Base-by-base conservation (phyloP, 306 rosid species). In the Pueraria montana region DNA sequence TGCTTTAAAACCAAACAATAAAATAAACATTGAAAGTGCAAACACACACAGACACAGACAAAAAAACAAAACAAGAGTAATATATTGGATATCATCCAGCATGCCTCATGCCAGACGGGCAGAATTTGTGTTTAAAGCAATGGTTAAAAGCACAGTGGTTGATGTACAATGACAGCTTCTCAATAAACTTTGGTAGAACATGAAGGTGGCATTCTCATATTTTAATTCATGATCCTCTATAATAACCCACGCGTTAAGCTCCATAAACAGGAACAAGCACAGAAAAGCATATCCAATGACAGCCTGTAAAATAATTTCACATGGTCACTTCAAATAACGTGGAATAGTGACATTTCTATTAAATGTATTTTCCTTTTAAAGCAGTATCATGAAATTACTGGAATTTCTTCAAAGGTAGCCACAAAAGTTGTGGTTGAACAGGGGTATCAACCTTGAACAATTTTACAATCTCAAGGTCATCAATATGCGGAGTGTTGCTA, bases 1-100 rank as follows among this genome's bases (percentile, higher is more conserved):
- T 83, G 90, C 84, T 80, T 82, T 81, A 68, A 77, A 82, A 80
- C 67, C 59, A 83, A 86, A 79, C 67, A 85, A 85, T 91, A 87
- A 67, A 88, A 91, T 81, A 83, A 34, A 27, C 34, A 71, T 71
- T 6, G 3, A 48, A 61, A 64, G 56, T 79, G 74, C 84, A n/a
- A n/a, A n/a, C n/a, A 67, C 80, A 83, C 89, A 16, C 76, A 18
- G 89, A 86, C 86, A 85, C 42, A 64, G 71, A 64, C 71, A 64
- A 64, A 64, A 64, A 81, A 87, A 56, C 16, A 52, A 62, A 66
- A n/a, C 48, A 76, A 65, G 67, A 77, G 9, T 80, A 27, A 14
- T 73, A 48, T 72, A 34, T 62, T 46, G 74, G 49, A 49, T 69
- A 52, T 70, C 40, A 63, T 80, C 82, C 49, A 49, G 69, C 81